Evolutionary conservation across 192 early-diverging fungal species (phyloP).

Genomic region (Coemansia guatemalensis): DNA sequence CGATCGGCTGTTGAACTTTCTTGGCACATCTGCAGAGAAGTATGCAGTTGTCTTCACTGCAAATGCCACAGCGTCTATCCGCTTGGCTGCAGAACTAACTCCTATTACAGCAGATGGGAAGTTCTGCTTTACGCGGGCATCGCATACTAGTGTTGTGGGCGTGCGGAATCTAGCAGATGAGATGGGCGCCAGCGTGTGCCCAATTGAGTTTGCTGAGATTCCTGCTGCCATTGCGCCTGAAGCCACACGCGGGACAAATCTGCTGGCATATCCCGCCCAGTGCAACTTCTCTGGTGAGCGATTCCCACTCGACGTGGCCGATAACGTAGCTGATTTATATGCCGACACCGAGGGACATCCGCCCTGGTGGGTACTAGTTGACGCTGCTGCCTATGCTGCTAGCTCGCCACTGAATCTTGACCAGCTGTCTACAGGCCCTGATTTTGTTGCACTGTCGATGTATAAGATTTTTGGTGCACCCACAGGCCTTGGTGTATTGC

Average conservation of each 20-base stretch:
- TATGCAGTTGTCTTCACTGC: constrained; percentile 77
- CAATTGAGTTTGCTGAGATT: constrained; percentile 32
- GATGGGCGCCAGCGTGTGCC: constrained; percentile 17
- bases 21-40: constrained; percentile 57
- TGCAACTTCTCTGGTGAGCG: constrained; percentile 80
- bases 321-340: constrained; percentile 36
- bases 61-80: constrained; percentile 75
- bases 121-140: constrained; percentile 63
- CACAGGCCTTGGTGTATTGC: constrained; percentile 75
- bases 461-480: constrained; percentile 91
- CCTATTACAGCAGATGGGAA: constrained; percentile 50
- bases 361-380: constrained; percentile 65
- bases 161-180: constrained; percentile 59
- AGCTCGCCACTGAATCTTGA: constrained; percentile 63
- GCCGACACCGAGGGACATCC: constrained; percentile 3
- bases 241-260: constrained; percentile 25
- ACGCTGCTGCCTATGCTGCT: constrained; percentile 71
- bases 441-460: constrained; percentile 76
- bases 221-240: constrained; percentile 15
- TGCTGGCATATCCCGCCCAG: constrained; percentile 81
- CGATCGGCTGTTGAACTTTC: constrained; percentile 56
- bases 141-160: constrained; percentile 78
- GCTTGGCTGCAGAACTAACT: constrained; percentile 71
- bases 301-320: constrained; percentile 65
- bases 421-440: constrained; percentile 50